Percentiles rank a stretch among this genome's conserved stretches.
Conservation (phyloP, 2,329 filamentous ascomycete genomes). For the Aquanectria penicillioides region DNA sequence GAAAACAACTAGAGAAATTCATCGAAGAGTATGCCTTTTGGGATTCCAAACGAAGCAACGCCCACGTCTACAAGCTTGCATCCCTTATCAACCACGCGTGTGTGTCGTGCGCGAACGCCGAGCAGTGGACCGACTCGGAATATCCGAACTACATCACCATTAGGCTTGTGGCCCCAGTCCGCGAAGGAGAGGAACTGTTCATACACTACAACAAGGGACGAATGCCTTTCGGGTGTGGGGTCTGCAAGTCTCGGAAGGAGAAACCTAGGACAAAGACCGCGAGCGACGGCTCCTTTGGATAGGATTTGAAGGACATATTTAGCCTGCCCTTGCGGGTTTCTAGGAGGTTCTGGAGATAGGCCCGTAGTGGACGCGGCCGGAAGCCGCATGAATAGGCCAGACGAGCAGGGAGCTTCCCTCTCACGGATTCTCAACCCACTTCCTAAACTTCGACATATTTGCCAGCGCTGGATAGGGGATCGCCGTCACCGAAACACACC, state of each 20-base stretch:
- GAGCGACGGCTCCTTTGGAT: background rate
- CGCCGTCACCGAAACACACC: too few species aligned
- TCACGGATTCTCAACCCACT: too few species aligned
- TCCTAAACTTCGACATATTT: too few species aligned
- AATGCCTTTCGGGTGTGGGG: conserved; percentile 41
- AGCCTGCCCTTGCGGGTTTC: background rate
- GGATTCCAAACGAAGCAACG: conserved; percentile 12
- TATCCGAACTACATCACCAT: conserved; percentile 32
- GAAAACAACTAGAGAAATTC: conserved; percentile 32
- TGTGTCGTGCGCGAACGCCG: conserved; percentile 39
- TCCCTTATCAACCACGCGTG: conserved; percentile 49
- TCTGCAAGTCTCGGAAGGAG: conserved; percentile 20
- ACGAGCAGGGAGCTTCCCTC: too few species aligned
- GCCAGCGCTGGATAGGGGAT: too few species aligned
- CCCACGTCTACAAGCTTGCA: conserved; percentile 32
- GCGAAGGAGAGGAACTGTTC: conserved; percentile 46
- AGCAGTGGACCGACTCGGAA: conserved; percentile 19
- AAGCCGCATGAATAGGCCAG: background rate
- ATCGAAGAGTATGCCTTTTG: conserved; percentile 40
- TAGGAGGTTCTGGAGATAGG: background rate
- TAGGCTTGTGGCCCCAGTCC: conserved; percentile 28
- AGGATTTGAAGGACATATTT: background rate
- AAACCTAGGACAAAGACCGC: background rate
- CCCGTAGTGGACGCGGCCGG: background rate
- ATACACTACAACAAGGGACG: conserved; percentile 48